Evolutionary conservation across 805 yeast genomes (phyloP).

Genomic region (Hagleromyces aurorensis): DNA sequence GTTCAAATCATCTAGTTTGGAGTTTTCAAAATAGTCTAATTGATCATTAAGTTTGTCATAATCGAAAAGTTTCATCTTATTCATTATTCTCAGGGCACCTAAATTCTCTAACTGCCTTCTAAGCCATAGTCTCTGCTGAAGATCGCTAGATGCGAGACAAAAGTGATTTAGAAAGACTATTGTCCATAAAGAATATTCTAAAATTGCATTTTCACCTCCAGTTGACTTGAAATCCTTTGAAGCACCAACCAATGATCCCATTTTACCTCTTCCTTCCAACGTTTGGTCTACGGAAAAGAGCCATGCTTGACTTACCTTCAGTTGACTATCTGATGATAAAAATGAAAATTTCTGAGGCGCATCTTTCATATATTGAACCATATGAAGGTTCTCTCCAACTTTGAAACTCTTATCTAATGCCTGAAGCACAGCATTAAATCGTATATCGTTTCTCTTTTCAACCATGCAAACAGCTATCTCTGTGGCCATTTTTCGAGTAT

Average conservation of each 20-base stretch:
- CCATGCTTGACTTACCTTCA: slow-evolving; percentile 59
- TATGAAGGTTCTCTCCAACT: slow-evolving; percentile 22
- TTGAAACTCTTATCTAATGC: slow-evolving; percentile 32
- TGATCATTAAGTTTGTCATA: slow-evolving; percentile 61
- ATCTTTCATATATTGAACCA: slow-evolving; percentile 14
- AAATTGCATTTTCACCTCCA: slow-evolving; percentile 36
- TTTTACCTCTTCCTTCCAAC: slow-evolving; percentile 75
- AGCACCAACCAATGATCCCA: slow-evolving; percentile 91
- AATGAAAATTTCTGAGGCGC: slow-evolving; percentile 17
- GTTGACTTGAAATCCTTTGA: slow-evolving; percentile 60
- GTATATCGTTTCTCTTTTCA: slow-evolving; percentile 37
- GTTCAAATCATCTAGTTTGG: slow-evolving; percentile 30
- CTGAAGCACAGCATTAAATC: slow-evolving; percentile 37
- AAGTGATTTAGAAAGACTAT: slow-evolving; percentile 28
- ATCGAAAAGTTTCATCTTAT: slow-evolving; percentile 46
- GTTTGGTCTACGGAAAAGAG: slow-evolving; percentile 55
- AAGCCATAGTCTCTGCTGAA: slow-evolving; percentile 28
- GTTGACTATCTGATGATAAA: slow-evolving; percentile 14
- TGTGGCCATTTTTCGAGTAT: slow-evolving; percentile 72
- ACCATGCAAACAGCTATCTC: slow-evolving; percentile 60
- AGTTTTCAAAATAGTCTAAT: slow-evolving; percentile 52
- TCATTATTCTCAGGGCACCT: slow-evolving; percentile 27
- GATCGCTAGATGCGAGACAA: slow-evolving; percentile 22
- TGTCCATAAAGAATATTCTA: slow-evolving; percentile 29
- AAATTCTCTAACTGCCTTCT: slow-evolving; percentile 28